Evolutionary conservation across 169 alveolate species (phyloP).

Genomic region (Cryptosporidium andersoni): DNA sequence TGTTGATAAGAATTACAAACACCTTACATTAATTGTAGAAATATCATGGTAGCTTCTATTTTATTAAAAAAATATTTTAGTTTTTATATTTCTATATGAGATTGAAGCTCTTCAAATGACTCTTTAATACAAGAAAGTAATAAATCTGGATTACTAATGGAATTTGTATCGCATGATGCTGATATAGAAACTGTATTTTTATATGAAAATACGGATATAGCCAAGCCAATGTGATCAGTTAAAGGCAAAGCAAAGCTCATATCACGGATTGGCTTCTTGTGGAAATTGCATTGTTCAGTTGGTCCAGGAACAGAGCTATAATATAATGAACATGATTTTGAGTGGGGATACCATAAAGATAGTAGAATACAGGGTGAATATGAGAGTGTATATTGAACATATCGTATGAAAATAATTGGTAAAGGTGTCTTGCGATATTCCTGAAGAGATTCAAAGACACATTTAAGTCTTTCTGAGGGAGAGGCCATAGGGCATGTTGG

Average conservation of each 20-base stretch:
- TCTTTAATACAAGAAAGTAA: conserved; percentile 13
- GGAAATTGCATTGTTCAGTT: conserved; percentile 20
- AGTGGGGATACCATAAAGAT: conserved; percentile 53
- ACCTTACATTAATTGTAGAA: too few species aligned
- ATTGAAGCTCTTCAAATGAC: conserved; percentile 52
- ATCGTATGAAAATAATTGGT: conserved; percentile 61
- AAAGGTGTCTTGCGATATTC: conserved; percentile 58
- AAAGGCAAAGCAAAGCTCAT: conserved; percentile 65
- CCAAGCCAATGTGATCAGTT: conserved; percentile 61
- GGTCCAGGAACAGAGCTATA: conserved; percentile 71
- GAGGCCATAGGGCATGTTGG: conserved; percentile 69
- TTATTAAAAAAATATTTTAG: too few species aligned
- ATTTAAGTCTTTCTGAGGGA: conserved; percentile 59
- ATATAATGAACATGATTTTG: conserved; percentile 53
- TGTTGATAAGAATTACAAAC: too few species aligned
- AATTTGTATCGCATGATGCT: conserved; percentile 36
- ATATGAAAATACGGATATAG: conserved; percentile 38
- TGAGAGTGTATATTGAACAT: conserved; percentile 32
- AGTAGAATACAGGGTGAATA: conserved; percentile 38
- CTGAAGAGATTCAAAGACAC: conserved; percentile 67
- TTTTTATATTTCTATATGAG: not conserved
- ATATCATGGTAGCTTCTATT: too few species aligned
- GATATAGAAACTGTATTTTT: conserved; percentile 57
- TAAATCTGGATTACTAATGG: conserved; percentile 24
- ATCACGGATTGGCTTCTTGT: conserved; percentile 23